phyloP scores from a whole-genome alignment of 139 green algal species.

The Marvania coccoides region DNA sequence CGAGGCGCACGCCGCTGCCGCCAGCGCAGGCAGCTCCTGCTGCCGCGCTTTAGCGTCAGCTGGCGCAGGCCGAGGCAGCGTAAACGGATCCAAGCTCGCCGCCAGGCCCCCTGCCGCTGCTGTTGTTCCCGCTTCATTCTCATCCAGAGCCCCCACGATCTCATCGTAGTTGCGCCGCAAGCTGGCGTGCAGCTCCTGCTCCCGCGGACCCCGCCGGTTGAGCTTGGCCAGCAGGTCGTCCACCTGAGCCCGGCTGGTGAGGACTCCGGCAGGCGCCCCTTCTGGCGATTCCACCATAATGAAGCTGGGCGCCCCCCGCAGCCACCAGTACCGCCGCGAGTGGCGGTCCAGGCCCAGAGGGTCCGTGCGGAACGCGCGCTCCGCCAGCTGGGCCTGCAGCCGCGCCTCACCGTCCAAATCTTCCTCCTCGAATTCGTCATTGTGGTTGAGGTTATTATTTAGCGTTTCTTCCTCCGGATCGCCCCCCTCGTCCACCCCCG shows the following conservation, averaged over 20 bases:
- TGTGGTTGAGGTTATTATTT: not conserved
- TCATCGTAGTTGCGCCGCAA: conserved; percentile 27
- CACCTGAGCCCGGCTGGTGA: conserved; percentile 32
- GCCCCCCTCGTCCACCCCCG: not conserved
- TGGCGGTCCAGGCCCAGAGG: conserved; percentile 54
- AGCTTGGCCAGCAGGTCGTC: conserved; percentile 30
- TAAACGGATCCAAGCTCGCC: not conserved
- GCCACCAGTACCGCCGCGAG: conserved; percentile 58
- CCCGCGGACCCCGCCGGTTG: conserved; percentile 39
- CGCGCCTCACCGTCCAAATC: not conserved
- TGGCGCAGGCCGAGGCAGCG: not conserved
- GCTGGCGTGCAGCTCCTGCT: conserved; percentile 33
- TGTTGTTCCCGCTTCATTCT: conserved; percentile 5
- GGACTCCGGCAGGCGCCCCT: conserved; percentile 2
- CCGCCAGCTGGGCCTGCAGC: not conserved
- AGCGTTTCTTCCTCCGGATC: not conserved
- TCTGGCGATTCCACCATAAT: conserved; percentile 30
- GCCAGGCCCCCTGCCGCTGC: conserved; percentile 7
- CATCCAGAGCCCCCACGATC: conserved; percentile 4
- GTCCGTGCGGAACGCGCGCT: conserved; percentile 31
- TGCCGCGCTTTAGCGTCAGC: not conserved
- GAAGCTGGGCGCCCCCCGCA: conserved; percentile 14
- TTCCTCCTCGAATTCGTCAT: not conserved
- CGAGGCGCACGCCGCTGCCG: not conserved
- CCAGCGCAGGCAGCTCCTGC: conserved; percentile 1